phyloP scores from a whole-genome alignment of 495 filamentous ascomycete genomes.

The Bryoglossum gracile region DNA sequence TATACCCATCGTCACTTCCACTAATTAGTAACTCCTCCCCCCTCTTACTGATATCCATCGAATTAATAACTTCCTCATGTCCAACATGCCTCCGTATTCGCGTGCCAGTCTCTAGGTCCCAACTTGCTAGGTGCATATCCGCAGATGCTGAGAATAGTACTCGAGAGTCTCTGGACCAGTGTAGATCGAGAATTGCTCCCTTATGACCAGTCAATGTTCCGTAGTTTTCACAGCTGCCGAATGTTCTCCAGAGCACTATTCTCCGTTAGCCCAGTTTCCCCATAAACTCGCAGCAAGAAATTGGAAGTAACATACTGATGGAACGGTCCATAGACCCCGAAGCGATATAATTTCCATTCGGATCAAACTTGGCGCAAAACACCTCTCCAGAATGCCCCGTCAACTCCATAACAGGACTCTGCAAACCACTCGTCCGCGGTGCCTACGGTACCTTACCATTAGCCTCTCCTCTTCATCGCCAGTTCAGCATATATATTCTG shows the following conservation, averaged over 20 bases:
- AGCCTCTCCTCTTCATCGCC: constrained; percentile 21
- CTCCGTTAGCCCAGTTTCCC: no score
- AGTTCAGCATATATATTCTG: constrained; percentile 17
- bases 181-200: constrained; percentile 82
- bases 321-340: constrained; percentile 93
- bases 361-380: constrained; percentile 86
- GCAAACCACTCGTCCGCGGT: constrained; percentile 75
- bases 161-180: constrained; percentile 92
- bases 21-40: constrained; percentile 86
- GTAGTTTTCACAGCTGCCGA: constrained; percentile 89
- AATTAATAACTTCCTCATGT: constrained; percentile 91
- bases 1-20: constrained; percentile 86
- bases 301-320: constrained; percentile 72
- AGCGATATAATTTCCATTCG: constrained; percentile 78
- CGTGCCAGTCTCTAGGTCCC: constrained; percentile 82
- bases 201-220: constrained; percentile 80
- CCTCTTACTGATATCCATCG: constrained; percentile 75
- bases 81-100: constrained; percentile 87
- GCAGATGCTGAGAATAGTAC: constrained; percentile 90
- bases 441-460: constrained; percentile 41
- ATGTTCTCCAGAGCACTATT: constrained; percentile 92
- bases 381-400: constrained; percentile 75
- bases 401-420: constrained; percentile 93
- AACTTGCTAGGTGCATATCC: constrained; percentile 85
- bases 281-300: no score